phyloP scores from a whole-genome alignment of 2,329 filamentous ascomycete genomes.

The Orbilia javanica region DNA sequence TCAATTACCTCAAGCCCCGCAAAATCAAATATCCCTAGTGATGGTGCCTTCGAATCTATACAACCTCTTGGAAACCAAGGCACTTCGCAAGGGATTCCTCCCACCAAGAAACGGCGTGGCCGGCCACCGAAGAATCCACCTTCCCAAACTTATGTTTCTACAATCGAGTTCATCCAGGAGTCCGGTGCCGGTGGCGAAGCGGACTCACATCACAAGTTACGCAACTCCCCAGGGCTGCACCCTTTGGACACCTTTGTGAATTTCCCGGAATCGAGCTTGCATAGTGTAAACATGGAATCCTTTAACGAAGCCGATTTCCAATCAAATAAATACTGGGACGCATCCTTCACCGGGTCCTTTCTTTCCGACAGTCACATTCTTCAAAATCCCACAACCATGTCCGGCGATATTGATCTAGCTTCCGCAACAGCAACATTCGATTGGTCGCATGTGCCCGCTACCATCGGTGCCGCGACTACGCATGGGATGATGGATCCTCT shows the following conservation, averaged over 20 bases:
- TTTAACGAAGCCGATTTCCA: constrained; percentile 47
- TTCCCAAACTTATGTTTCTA: constrained; percentile 24
- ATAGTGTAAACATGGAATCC: constrained; percentile 30
- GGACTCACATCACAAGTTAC: constrained; percentile 1
- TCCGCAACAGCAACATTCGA: constrained; percentile 47
- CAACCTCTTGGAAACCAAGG: background rate
- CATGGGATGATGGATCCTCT: constrained; percentile 40
- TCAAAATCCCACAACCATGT: constrained; percentile 25
- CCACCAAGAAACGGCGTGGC: constrained; percentile 45
- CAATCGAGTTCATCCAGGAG: constrained; percentile 48
- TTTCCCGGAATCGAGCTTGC: constrained; percentile 22
- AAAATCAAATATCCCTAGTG: constrained; percentile 30
- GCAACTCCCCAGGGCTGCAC: constrained; percentile 33
- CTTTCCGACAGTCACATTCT: constrained; percentile 39
- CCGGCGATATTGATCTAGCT: constrained; percentile 42
- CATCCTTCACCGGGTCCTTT: constrained; percentile 41
- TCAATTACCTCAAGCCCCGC: constrained; percentile 47
- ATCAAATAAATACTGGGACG: constrained; percentile 50
- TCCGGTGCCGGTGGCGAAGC: constrained; percentile 15
- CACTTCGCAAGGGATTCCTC: constrained; percentile 12
- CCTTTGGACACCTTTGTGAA: constrained; percentile 42
- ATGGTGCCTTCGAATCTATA: constrained; percentile 1
- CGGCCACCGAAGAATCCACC: constrained; percentile 52
- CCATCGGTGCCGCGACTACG: constrained; percentile 12
- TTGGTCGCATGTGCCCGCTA: constrained; percentile 41